A percentile compares a stretch with the other conserved stretches of the same genome.
phyloP scores from a whole-genome alignment of 2,329 filamentous ascomycete species.

The Hymenoscyphus repandus region DNA sequence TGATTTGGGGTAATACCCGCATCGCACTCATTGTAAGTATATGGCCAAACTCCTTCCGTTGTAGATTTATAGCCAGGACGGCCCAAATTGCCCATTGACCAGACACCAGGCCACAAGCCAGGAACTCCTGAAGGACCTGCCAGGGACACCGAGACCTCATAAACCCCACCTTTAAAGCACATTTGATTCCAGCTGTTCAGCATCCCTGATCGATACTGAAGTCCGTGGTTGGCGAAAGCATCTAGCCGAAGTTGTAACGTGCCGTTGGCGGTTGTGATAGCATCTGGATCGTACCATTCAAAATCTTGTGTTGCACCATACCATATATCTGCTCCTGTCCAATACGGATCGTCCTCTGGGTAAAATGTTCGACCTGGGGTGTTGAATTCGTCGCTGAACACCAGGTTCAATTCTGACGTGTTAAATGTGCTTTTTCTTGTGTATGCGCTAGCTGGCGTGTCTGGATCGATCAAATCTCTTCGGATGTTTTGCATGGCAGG shows the following conservation, averaged over 20 bases:
- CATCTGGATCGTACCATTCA: constrained; percentile 39
- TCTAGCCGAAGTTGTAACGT: constrained; percentile 42
- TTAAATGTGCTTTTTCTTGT: constrained; percentile 39
- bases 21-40: constrained; percentile 50
- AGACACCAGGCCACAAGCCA: constrained; percentile 48
- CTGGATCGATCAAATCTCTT: constrained; percentile 44
- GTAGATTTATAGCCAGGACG: constrained; percentile 46
- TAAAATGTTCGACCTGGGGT: constrained; percentile 48
- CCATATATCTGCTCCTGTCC: constrained; percentile 47
- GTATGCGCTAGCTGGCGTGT: constrained; percentile 42
- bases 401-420: constrained; percentile 41
- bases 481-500: constrained; percentile 43
- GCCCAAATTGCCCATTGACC: constrained; percentile 50
- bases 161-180: constrained; percentile 49
- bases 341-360: constrained; percentile 51
- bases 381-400: constrained; percentile 55
- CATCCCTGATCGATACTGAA: constrained; percentile 46
- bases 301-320: constrained; percentile 46
- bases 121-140: constrained; percentile 44
- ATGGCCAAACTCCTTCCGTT: constrained; percentile 50
- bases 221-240: constrained; percentile 39
- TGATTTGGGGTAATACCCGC: constrained; percentile 67
- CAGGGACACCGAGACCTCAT: constrained; percentile 47
- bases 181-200: constrained; percentile 48
- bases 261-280: constrained; percentile 43